A percentile compares a stretch with the other conserved stretches of the same genome.
Conservation (phyloP, 2,329 filamentous ascomycete genomes). For the Plectosphaerella sp. region DNA sequence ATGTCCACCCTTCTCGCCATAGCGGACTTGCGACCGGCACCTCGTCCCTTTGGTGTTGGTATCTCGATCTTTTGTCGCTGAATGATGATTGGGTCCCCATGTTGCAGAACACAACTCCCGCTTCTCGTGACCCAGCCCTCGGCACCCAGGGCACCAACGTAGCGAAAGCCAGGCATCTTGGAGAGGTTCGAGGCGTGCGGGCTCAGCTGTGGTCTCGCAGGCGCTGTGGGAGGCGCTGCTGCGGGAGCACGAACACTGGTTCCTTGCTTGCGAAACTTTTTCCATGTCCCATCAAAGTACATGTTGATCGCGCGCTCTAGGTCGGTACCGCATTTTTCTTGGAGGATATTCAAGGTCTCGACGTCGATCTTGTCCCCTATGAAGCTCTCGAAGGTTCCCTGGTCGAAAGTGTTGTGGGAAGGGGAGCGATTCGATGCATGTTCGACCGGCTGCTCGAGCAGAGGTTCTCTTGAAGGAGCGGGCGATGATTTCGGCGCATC, state of each 20-base stretch:
- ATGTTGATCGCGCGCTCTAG: conserved; percentile 63
- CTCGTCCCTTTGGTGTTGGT: conserved; percentile 32
- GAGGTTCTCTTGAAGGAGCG: conserved; percentile 9
- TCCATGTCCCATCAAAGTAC: conserved; percentile 68
- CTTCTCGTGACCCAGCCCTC: conserved; percentile 90
- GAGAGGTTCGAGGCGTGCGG: not conserved
- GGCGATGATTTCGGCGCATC: conserved; percentile 26
- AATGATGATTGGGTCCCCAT: conserved; percentile 80
- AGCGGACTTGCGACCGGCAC: conserved; percentile 22
- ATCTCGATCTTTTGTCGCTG: conserved; percentile 76
- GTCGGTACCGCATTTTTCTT: conserved; percentile 50
- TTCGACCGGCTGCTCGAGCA: conserved; percentile 14
- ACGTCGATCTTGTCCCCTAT: conserved; percentile 51
- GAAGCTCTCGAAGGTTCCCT: conserved; percentile 53
- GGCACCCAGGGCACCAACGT: conserved; percentile 88
- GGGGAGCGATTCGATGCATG: conserved; percentile 12
- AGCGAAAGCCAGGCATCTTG: conserved; percentile 47
- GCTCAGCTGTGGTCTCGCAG: not conserved
- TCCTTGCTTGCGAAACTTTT: conserved; percentile 34
- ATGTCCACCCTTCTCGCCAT: conserved; percentile 65
- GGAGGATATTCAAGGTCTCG: conserved; percentile 44
- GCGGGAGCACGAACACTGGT: not conserved
- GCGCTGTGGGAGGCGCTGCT: not conserved
- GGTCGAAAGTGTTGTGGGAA: conserved; percentile 41
- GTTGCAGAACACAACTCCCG: conserved; percentile 67